phyloP scores from a whole-genome alignment of 2,329 filamentous ascomycete genomes.

The Myriangium duriaei region DNA sequence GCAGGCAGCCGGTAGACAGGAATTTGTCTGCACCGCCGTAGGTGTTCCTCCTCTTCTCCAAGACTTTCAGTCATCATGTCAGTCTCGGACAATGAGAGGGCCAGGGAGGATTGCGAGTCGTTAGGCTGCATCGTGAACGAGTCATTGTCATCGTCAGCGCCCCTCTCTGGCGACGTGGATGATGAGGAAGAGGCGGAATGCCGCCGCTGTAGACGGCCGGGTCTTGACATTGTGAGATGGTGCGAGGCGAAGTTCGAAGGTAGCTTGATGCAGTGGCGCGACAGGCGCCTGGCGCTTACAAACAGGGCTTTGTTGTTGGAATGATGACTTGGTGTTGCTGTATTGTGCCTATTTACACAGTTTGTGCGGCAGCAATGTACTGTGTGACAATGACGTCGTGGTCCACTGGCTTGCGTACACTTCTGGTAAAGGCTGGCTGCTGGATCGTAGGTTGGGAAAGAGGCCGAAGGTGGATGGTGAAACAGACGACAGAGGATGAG shows the following conservation, averaged over 20 bases:
- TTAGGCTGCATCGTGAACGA: conserved; percentile 74
- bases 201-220: conserved; percentile 12
- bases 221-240: conserved; percentile 8
- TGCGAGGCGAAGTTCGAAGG: conserved; percentile 1
- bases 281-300: too few species aligned
- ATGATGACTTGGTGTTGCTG: too few species aligned
- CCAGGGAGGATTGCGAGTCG: conserved; percentile 86
- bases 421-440: too few species aligned
- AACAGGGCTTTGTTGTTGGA: too few species aligned
- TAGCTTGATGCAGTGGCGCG: background rate
- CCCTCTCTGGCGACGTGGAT: conserved; percentile 60
- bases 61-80: conserved; percentile 54
- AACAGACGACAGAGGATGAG: too few species aligned
- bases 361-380: too few species aligned
- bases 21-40: conserved; percentile 56
- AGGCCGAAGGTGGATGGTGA: too few species aligned
- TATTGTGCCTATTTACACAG: too few species aligned
- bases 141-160: conserved; percentile 83
- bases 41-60: conserved; percentile 30
- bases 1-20: conserved; percentile 78
- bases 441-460: too few species aligned
- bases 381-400: too few species aligned
- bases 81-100: conserved; percentile 46
- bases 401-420: too few species aligned
- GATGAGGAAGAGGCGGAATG: conserved; percentile 43